Evolutionary conservation across 129 eudicot species (phyloP).

Genomic region (Lactuca sativa): DNA sequence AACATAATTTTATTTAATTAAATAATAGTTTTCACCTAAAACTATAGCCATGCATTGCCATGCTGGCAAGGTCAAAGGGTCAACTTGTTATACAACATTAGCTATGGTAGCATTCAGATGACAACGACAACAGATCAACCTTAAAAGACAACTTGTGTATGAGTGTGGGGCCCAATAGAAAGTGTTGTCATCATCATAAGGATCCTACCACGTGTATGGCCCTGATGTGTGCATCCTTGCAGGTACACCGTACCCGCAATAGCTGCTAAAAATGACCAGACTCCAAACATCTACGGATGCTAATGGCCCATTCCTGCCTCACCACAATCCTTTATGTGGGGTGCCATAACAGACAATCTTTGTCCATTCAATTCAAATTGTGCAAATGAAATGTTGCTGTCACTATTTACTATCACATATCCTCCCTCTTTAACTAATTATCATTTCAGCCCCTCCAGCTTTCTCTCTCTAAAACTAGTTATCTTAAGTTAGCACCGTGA

Average conservation of each 20-base stretch:
- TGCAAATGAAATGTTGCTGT: slow-evolving; percentile 16
- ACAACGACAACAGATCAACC: slow-evolving; percentile 43
- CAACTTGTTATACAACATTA: slow-evolving; percentile 13
- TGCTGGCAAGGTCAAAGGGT: slow-evolving; percentile 32
- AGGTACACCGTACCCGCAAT: slow-evolving; percentile 31
- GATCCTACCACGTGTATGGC: slow-evolving; percentile 41
- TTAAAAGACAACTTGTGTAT: slow-evolving; percentile 34
- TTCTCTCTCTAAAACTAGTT: neutral
- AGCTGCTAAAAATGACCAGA: slow-evolving; percentile 8
- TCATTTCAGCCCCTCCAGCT: slow-evolving; percentile 9
- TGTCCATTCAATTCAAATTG: slow-evolving; percentile 21
- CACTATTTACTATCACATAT: neutral
- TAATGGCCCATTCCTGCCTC: slow-evolving; percentile 33
- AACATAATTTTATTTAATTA: no score
- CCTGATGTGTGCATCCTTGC: slow-evolving; percentile 20
- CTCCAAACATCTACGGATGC: slow-evolving; percentile 33
- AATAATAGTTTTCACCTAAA: no score
- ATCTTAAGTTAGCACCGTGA: neutral
- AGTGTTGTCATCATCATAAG: slow-evolving; percentile 33
- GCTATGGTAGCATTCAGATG: slow-evolving; percentile 20
- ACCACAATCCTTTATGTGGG: slow-evolving; percentile 33
- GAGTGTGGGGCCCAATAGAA: slow-evolving; percentile 19
- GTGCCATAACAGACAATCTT: slow-evolving; percentile 30
- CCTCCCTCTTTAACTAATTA: neutral
- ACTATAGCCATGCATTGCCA: neutral